These are phyloP conservation scores for Irpex sp. DNA, from an alignment of 1,284 basidiomycete genomes.

Conservation along the genomic window DNA sequence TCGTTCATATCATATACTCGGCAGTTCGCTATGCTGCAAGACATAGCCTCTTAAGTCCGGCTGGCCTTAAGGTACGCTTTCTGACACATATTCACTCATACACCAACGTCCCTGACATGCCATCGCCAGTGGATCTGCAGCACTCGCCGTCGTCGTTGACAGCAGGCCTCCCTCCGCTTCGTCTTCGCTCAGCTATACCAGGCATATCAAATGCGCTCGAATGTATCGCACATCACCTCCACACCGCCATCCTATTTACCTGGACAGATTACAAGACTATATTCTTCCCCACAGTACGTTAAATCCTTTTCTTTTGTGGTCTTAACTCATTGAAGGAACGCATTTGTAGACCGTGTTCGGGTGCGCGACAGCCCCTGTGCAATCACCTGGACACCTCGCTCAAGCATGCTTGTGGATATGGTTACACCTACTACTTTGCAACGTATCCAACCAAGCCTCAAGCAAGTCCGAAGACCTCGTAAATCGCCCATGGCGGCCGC, in stretches of 20 bases:
- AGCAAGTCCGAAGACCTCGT: slow-evolving; percentile 26
- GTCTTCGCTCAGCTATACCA: background rate
- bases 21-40: background rate
- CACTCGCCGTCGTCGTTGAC: background rate
- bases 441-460: slow-evolving; percentile 33
- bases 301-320: slow-evolving; percentile 2
- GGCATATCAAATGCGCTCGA: background rate
- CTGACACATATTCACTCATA: background rate
- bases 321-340: background rate
- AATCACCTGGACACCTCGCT: slow-evolving; percentile 15
- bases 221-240: slow-evolving; percentile 6
- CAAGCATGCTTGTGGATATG: slow-evolving; percentile 25
- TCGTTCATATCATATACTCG: background rate
- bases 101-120: background rate
- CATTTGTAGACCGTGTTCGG: slow-evolving; percentile 20
- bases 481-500: slow-evolving; percentile 33
- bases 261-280: slow-evolving; percentile 26
- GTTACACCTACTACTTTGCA: slow-evolving; percentile 32
- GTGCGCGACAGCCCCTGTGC: slow-evolving; percentile 20
- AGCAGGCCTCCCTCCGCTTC: background rate
- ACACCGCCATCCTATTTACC: slow-evolving; percentile 24
- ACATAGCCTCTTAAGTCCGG: background rate
- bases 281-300: slow-evolving; percentile 23
- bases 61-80: background rate
- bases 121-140: background rate